Evolutionary conservation across 768 basidiomycete genomes (phyloP).

Genomic region (Arthromyces matolae): DNA sequence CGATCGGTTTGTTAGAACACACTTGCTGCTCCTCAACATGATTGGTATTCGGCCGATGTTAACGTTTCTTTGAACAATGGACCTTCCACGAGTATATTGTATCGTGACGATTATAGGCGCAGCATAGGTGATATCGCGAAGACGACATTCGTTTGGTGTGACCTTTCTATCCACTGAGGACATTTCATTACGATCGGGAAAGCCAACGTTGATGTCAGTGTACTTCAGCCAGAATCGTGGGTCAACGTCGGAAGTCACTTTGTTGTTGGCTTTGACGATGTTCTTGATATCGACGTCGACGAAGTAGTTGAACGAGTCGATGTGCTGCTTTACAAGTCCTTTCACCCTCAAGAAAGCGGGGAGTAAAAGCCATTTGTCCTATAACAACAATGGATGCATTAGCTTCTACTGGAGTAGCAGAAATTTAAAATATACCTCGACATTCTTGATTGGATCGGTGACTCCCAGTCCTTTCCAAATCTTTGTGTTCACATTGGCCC

Average conservation of each 20-base stretch:
- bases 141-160: slow-evolving; percentile 95
- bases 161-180: slow-evolving; percentile 75
- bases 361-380: slow-evolving; percentile 99
- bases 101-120: slow-evolving; percentile 93
- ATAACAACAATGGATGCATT: slow-evolving; percentile 9
- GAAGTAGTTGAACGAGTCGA: slow-evolving; percentile 99
- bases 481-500: slow-evolving; percentile 54
- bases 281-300: slow-evolving; percentile 97
- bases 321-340: slow-evolving; percentile 97
- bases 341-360: slow-evolving; percentile 97
- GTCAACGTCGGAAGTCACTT: slow-evolving; percentile 94
- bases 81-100: slow-evolving; percentile 90
- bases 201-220: slow-evolving; percentile 90
- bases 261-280: slow-evolving; percentile 90
- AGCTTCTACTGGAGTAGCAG: neutral
- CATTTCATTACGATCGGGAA: slow-evolving; percentile 85
- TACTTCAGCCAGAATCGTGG: slow-evolving; percentile 97
- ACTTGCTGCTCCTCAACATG: slow-evolving; percentile 95
- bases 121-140: slow-evolving; percentile 92
- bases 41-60: slow-evolving; percentile 91
- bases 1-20: slow-evolving; percentile 74
- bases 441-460: slow-evolving; percentile 86
- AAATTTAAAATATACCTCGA: slow-evolving; percentile 63
- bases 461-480: slow-evolving; percentile 75
- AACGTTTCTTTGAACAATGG: slow-evolving; percentile 82